Conservation (phyloP, 108 stramenopile species). For the Skeletonema potamos region DNA sequence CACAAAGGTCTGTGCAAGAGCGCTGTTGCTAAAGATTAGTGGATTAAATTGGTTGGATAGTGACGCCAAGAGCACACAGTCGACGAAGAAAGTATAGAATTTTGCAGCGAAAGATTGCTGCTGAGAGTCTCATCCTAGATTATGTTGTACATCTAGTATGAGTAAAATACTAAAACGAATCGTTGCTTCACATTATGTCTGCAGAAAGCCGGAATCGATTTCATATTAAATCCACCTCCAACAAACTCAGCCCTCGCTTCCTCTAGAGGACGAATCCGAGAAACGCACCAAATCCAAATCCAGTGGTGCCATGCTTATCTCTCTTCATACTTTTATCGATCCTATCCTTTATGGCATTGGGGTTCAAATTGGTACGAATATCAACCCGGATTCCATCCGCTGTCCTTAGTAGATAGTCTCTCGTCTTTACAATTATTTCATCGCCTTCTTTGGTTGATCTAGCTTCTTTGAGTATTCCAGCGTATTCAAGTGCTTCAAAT, state of each 20-base stretch:
- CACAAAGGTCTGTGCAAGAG: slow-evolving; percentile 7
- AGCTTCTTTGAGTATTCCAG: slow-evolving; percentile 39
- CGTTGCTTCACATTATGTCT: background rate
- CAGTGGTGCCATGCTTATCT: slow-evolving; percentile 32
- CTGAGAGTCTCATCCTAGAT: background rate
- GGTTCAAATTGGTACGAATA: slow-evolving; percentile 17
- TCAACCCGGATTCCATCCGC: slow-evolving; percentile 34
- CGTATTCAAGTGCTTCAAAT: slow-evolving; percentile 47
- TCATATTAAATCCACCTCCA: background rate
- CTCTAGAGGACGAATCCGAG: slow-evolving; percentile 16
- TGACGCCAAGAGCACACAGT: no score
- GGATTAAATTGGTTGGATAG: no score
- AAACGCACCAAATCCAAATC: slow-evolving; percentile 34
- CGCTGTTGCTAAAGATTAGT: background rate
- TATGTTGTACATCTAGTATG: background rate
- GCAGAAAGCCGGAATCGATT: background rate
- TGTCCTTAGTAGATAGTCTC: slow-evolving; percentile 29
- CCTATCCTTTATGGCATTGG: background rate
- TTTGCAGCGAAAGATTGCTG: background rate
- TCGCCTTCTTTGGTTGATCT: slow-evolving; percentile 10
- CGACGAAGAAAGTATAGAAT: background rate
- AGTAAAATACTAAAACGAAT: background rate
- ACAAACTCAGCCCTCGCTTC: background rate
- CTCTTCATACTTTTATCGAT: slow-evolving; percentile 15
- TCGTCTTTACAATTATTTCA: slow-evolving; percentile 11